A percentile compares a stretch with the other conserved stretches of the same genome.
phyloP scores from a whole-genome alignment of 768 basidiomycete species.

The Porphyrellus cyaneotinctus region DNA sequence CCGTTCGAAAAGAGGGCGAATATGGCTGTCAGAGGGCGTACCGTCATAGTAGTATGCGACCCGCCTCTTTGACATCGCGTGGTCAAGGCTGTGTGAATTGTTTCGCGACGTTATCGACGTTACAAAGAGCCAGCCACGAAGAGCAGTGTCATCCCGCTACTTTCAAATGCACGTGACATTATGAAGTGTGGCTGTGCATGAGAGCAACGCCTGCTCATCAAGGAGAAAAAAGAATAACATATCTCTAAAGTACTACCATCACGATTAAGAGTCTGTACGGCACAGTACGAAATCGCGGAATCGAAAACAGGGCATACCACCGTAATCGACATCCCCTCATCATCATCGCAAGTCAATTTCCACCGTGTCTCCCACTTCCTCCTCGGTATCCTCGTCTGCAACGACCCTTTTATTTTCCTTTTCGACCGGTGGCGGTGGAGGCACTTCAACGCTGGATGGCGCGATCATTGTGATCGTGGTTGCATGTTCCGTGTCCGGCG shows the following conservation, averaged over 20 bases:
- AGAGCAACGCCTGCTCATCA: neutral
- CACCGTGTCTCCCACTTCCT: conserved; percentile 75
- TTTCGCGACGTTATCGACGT: neutral
- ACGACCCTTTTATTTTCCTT: conserved; percentile 52
- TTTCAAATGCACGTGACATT: conserved; percentile 19
- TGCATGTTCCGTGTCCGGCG: conserved; percentile 7
- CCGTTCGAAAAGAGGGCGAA: neutral
- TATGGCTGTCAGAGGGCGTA: conserved; percentile 30
- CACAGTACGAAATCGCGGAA: neutral
- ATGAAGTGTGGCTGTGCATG: conserved; percentile 4
- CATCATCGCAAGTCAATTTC: conserved; percentile 58
- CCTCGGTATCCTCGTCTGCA: conserved; percentile 57
- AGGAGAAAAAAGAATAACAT: conserved; percentile 4
- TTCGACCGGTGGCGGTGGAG: conserved; percentile 74
- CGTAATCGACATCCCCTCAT: conserved; percentile 7
- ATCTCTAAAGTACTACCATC: conserved; percentile 6
- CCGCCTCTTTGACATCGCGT: conserved; percentile 61
- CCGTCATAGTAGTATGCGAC: conserved; percentile 82
- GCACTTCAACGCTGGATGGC: conserved; percentile 68
- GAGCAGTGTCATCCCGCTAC: too few species aligned
- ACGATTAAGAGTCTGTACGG: neutral
- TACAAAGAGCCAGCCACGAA: neutral
- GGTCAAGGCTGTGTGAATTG: neutral
- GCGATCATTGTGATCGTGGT: conserved; percentile 39
- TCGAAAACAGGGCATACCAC: neutral